Evolutionary conservation across 257 asterid genomes (phyloP), one percentile per base, ranked within the genome.

Genomic region (Penstemon eatonii): DNA sequence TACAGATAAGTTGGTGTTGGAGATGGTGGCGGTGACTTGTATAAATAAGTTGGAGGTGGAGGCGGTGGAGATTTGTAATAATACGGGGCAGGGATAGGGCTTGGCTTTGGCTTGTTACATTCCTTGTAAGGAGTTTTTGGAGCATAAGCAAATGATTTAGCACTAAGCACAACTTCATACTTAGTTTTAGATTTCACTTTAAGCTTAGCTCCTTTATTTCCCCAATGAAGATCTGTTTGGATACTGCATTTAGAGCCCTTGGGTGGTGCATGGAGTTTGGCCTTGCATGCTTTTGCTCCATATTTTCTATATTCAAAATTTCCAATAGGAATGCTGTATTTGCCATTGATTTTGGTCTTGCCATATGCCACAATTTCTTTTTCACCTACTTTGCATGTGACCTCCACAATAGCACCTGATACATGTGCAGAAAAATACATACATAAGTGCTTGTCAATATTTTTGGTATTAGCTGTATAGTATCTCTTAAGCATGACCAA

Each of bases 121-220:
- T 78, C 80, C 6, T 57, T 73, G 36, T 78, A 82, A 8, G 86
- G 86, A 38, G 87, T 84, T 75, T 79, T 82, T 11, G 95, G 60
- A 0, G 89, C 96, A 74, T 87, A 89, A 46, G 95, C 95, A 78
- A 89, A 87, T 25, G 93, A 76, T 10, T 82, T 83, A 5, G 95
- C 95, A 62, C 63, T 74, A 41, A 89, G 80, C 11, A 89, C 95
- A 76, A 89, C 86, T 75, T 82, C 89, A 36, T 89, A 55, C 0
- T 79, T 55, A 3, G 76, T 75, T 79, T 87, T 87, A 7, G 95
- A 89, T 68, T 89, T 89, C 67, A 89, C 80, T 60, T 37, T 67
- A 45, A 89, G 86, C 0, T 68, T 15, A 11, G 91, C 88, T 56
- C 96, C 96, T 64, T 79, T 75, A 2, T 69, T 81, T 18, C 96